These are phyloP conservation scores for Daedaleopsis sinensis DNA, from an alignment of 768 basidiomycete genomes.

Conservation along the genomic window DNA sequence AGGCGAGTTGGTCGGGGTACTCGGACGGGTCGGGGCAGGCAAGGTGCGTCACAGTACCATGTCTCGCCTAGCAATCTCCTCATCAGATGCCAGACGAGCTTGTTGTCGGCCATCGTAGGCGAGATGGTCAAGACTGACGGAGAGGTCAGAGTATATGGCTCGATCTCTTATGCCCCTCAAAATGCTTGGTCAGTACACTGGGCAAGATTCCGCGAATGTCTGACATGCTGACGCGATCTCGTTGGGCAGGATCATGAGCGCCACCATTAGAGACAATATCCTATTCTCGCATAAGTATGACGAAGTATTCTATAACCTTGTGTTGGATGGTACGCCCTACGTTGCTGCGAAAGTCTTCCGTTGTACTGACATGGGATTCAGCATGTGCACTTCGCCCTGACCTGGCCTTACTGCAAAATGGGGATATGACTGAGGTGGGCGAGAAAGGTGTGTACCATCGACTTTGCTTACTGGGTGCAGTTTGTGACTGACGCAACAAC, in stretches of 20 bases:
- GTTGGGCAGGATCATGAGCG: constrained; percentile 71
- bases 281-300: constrained; percentile 90
- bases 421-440: constrained; percentile 85
- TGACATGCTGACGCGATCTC: background rate
- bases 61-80: too few species aligned
- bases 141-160: constrained; percentile 66
- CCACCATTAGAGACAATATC: constrained; percentile 89
- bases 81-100: constrained; percentile 53
- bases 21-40: constrained; percentile 90
- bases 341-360: background rate
- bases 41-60: constrained; percentile 55
- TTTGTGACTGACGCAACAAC: constrained; percentile 32
- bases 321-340: constrained; percentile 64
- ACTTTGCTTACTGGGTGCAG: background rate
- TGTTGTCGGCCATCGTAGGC: constrained; percentile 81
- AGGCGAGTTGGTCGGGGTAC: constrained; percentile 82
- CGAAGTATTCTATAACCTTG: constrained; percentile 78
- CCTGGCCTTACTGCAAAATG: constrained; percentile 74
- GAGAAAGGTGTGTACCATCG: constrained; percentile 63
- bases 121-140: constrained; percentile 85
- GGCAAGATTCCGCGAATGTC: background rate
- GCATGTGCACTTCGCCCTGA: constrained; percentile 82
- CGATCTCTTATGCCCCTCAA: constrained; percentile 83
- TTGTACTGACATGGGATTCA: background rate
- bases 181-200: constrained; percentile 70